These are phyloP conservation scores for Scheffersomyces illinoinensis DNA, from an alignment of 1,139 yeast species.

Conservation along the genomic window DNA sequence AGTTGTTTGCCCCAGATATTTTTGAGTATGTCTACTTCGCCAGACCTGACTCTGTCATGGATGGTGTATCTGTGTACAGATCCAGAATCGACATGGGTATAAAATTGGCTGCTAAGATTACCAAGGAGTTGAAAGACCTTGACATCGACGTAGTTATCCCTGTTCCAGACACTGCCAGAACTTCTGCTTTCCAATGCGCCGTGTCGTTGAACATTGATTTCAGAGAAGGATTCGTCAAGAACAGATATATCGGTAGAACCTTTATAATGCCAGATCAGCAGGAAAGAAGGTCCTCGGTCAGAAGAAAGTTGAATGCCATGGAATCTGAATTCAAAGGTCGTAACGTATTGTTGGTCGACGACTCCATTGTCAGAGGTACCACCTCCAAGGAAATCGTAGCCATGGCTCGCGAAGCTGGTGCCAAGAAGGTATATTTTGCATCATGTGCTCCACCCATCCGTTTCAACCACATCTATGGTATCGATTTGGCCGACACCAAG, in stretches of 20 bases:
- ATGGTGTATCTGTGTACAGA: slow-evolving; percentile 92
- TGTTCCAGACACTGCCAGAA: slow-evolving; percentile 96
- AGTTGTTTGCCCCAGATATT: slow-evolving; percentile 87
- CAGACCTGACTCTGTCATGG: slow-evolving; percentile 93
- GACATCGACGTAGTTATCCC: slow-evolving; percentile 94
- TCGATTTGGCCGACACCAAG: slow-evolving; percentile 92
- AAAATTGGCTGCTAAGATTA: slow-evolving; percentile 76
- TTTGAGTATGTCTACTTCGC: slow-evolving; percentile 98
- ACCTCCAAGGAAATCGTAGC: slow-evolving; percentile 94
- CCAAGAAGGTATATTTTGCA: slow-evolving; percentile 88
- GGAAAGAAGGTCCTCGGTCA: slow-evolving; percentile 89
- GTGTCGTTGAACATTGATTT: slow-evolving; percentile 78
- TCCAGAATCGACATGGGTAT: slow-evolving; percentile 94
- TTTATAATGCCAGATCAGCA: slow-evolving; percentile 98
- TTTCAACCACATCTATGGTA: slow-evolving; percentile 93
- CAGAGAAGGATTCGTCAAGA: slow-evolving; percentile 96
- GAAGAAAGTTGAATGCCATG: slow-evolving; percentile 96
- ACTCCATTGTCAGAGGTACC: slow-evolving; percentile 96
- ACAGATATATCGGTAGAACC: slow-evolving; percentile 95
- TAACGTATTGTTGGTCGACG: slow-evolving; percentile 91
- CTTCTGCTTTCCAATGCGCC: slow-evolving; percentile 92
- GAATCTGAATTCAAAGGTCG: slow-evolving; percentile 84
- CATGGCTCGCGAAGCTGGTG: slow-evolving; percentile 99
- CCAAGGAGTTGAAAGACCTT: slow-evolving; percentile 47
- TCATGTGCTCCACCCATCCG: slow-evolving; percentile 98